phyloP scores from a whole-genome alignment of 2,329 filamentous ascomycete species.

The Fusarium sp. region DNA sequence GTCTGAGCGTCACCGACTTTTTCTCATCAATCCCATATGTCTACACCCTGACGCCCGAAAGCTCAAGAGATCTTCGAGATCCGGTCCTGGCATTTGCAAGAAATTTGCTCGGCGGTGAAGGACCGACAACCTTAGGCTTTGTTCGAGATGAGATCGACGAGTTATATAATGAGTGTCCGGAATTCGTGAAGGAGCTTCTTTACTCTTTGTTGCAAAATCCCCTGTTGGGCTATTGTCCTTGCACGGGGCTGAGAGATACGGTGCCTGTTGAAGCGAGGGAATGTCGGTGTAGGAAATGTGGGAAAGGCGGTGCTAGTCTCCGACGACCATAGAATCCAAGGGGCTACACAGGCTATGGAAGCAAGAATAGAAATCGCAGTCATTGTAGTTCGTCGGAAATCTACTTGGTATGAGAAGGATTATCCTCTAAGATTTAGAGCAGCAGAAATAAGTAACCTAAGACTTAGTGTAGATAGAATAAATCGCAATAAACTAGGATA shows the following conservation, averaged over 20 bases:
- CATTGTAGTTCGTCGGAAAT: no score
- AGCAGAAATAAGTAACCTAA: not conserved
- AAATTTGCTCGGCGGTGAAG: not conserved
- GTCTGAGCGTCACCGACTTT: not conserved
- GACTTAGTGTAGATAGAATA: not conserved
- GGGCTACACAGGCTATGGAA: no score
- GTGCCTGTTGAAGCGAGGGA: constrained; percentile 4
- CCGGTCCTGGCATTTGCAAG: not conserved
- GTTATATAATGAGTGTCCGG: not conserved
- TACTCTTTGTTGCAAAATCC: not conserved
- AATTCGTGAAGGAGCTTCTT: constrained; percentile 22
- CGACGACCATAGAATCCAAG: not conserved
- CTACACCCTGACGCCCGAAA: constrained; percentile 2
- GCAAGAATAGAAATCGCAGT: not conserved
- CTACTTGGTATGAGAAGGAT: not conserved
- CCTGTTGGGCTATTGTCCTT: not conserved
- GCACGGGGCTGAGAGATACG: not conserved
- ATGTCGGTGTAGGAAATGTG: not conserved
- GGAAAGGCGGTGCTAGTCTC: constrained; percentile 1
- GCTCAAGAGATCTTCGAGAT: constrained; percentile 2
- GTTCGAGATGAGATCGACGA: constrained; percentile 1
- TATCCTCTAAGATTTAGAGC: not conserved
- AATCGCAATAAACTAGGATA: not conserved
- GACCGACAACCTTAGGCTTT: rapidly evolving
- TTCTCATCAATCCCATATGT: constrained; percentile 10